Conservation (phyloP, 169 alveolate species). For the Besnoitia besnoiti region DNA sequence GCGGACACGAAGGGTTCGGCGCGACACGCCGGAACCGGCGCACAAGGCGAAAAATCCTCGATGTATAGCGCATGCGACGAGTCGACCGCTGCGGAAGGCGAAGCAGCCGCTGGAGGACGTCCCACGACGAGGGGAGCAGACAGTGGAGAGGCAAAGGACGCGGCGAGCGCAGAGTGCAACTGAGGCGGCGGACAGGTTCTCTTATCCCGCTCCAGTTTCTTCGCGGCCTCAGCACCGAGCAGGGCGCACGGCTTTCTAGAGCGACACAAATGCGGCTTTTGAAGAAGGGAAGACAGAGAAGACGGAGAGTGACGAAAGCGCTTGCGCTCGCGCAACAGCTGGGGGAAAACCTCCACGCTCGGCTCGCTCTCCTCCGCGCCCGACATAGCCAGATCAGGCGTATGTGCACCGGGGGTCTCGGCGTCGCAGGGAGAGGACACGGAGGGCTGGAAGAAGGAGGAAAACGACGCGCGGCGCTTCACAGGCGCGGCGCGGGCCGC, state of each 20-base stretch:
- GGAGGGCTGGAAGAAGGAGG: neutral
- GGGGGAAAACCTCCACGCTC: neutral
- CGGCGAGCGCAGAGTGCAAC: no score
- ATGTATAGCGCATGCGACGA: no score
- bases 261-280: neutral
- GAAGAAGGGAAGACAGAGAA: neutral
- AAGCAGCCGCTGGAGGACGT: no score
- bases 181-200: no score
- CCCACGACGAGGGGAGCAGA: neutral
- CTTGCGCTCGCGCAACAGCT: neutral
- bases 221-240: no score
- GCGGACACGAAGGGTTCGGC: no score
- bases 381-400: neutral
- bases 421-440: neutral
- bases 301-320: neutral
- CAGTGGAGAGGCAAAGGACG: neutral
- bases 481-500: neutral
- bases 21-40: no score
- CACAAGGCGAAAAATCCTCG: no score
- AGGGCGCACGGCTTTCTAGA: neutral
- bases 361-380: constrained; percentile 11
- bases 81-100: no score
- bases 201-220: neutral
- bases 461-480: neutral
- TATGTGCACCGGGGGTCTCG: neutral